phyloP scores from a whole-genome alignment of 176 grass and related monocot species.

The Hsuehochloa calcarea region DNA sequence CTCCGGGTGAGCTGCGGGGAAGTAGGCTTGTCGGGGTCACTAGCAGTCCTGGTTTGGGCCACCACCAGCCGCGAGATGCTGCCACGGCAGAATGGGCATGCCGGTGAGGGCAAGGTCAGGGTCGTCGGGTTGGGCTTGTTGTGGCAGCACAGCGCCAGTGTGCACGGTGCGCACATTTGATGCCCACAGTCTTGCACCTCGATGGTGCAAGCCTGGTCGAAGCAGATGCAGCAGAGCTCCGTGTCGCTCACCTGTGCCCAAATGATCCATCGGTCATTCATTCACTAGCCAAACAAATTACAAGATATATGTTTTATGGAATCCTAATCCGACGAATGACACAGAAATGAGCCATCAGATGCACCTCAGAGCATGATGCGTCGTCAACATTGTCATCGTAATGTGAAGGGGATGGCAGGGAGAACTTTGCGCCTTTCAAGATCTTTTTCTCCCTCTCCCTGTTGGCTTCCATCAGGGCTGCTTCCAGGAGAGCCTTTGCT shows the following conservation, averaged over 20 bases:
- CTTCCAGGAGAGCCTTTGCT: conserved; percentile 81
- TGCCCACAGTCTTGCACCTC: conserved; percentile 85
- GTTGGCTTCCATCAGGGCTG: conserved; percentile 78
- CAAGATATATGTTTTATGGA: neutral
- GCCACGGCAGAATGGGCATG: conserved; percentile 93
- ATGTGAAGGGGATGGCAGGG: conserved; percentile 36
- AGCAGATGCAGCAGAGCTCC: conserved; percentile 92
- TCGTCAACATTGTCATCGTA: conserved; percentile 40
- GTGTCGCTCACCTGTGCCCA: conserved; percentile 54
- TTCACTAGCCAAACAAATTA: neutral
- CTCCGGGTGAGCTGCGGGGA: conserved; percentile 45
- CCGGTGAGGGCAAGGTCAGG: conserved; percentile 38
- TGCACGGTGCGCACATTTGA: conserved; percentile 93
- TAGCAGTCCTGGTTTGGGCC: conserved; percentile 17
- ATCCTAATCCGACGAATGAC: neutral
- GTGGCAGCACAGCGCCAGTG: conserved; percentile 88
- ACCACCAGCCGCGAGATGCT: conserved; percentile 71
- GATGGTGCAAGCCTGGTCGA: conserved; percentile 86
- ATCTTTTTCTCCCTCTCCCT: conserved; percentile 90
- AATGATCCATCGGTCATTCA: neutral
- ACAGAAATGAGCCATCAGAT: neutral
- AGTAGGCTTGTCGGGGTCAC: conserved; percentile 27
- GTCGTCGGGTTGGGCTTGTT: conserved; percentile 66
- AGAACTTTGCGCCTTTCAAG: conserved; percentile 62
- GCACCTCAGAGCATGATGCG: conserved; percentile 61